Percentiles rank a stretch among this genome's conserved stretches.
phyloP scores from a whole-genome alignment of 1,139 yeast genomes.

The Saccharomyces pastorianus region DNA sequence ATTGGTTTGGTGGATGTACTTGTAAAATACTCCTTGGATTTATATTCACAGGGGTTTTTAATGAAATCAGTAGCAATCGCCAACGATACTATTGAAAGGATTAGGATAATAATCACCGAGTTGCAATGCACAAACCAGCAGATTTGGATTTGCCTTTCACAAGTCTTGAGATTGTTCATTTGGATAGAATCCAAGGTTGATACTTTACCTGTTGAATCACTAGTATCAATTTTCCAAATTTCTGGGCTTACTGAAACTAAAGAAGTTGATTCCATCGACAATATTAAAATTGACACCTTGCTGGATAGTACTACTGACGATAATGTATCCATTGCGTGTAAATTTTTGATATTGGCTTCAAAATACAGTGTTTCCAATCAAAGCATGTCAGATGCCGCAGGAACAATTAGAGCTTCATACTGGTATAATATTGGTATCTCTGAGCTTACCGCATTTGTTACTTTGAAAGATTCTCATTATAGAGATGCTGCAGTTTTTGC shows the following conservation, averaged over 20 bases:
- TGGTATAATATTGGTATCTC: constrained; percentile 68
- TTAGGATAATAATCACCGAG: constrained; percentile 14
- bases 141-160: constrained; percentile 47
- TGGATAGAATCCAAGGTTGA: constrained; percentile 40
- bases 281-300: constrained; percentile 41
- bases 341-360: constrained; percentile 25
- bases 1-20: constrained; percentile 52
- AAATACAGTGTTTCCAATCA: constrained; percentile 22
- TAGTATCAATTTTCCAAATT: constrained; percentile 36
- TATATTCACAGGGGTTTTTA: constrained; percentile 54
- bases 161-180: constrained; percentile 40
- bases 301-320: constrained; percentile 17
- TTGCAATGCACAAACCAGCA: constrained; percentile 36
- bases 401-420: constrained; percentile 50
- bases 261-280: constrained; percentile 22
- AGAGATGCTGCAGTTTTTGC: constrained; percentile 47
- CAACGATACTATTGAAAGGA: constrained; percentile 34
- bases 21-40: constrained; percentile 45
- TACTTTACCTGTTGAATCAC: constrained; percentile 38
- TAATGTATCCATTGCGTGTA: constrained; percentile 22
- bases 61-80: constrained; percentile 55
- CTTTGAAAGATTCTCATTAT: constrained; percentile 28
- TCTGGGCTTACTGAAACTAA: no score
- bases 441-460: constrained; percentile 42
- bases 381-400: constrained; percentile 26